A percentile compares a stretch with the other conserved stretches of the same genome.
phyloP scores from a whole-genome alignment of 2,329 filamentous ascomycete species.

The Talaromyces marneffei region DNA sequence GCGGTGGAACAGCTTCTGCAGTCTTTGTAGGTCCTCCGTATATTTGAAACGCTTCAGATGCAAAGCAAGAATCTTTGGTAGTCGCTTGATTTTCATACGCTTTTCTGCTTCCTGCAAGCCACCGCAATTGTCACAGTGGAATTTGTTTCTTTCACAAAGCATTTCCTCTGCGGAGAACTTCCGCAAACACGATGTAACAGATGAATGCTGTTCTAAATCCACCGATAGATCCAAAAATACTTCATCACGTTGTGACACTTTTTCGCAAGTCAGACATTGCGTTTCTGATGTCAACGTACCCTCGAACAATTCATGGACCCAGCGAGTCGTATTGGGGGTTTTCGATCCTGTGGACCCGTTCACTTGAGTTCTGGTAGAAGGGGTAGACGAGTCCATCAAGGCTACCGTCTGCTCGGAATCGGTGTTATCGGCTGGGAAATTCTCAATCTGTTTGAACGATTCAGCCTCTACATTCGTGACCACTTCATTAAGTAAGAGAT shows the following conservation, averaged over 20 bases:
- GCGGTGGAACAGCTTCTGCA: conserved; percentile 94
- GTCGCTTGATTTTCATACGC: conserved; percentile 95
- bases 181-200: conserved; percentile 86
- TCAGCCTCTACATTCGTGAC: conserved; percentile 91
- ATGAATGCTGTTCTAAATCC: conserved; percentile 89
- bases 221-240: conserved; percentile 94
- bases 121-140: conserved; percentile 95
- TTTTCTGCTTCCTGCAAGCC: conserved; percentile 97
- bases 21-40: conserved; percentile 84
- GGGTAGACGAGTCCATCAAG: conserved; percentile 31
- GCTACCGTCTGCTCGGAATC: conserved; percentile 46
- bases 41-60: conserved; percentile 98
- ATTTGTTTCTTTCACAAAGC: conserved; percentile 97
- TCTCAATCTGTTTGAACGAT: conserved; percentile 42
- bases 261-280: conserved; percentile 92
- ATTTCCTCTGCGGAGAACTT: conserved; percentile 98
- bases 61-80: conserved; percentile 84
- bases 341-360: conserved; percentile 35
- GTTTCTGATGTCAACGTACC: conserved; percentile 93
- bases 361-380: conserved; percentile 18
- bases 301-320: conserved; percentile 97
- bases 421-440: conserved; percentile 46
- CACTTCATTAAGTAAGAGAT: conserved; percentile 89
- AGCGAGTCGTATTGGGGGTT: conserved; percentile 65
- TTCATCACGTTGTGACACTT: conserved; percentile 88